Base-by-base conservation (phyloP, 1,284 basidiomycete genomes). In the Tilletiaria anomala region DNA sequence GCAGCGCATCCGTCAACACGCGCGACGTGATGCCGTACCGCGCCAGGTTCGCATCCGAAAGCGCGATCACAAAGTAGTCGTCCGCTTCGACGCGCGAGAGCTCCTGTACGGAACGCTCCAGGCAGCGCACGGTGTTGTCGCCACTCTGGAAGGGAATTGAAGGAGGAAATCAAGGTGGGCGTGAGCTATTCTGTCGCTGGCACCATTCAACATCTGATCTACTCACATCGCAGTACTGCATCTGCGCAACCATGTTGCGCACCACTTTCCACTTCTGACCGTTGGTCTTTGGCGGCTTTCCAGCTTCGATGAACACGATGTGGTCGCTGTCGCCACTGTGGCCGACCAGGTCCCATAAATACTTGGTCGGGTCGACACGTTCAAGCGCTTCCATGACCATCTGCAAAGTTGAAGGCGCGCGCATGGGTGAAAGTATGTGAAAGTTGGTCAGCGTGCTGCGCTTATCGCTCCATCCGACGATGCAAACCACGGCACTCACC, bases 11-110 rank as follows among this genome's bases (percentile, higher is more conserved):
- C 15, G 45, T 51, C 16, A 66, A 50, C 12, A 42, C 26, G 10
- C 50, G 43, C 11, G 51, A 38, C 1, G 59, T 60, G 51, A 70
- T 70, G 26, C 53, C 54, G 48, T 70, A 70, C 12, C 68, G 48
- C 4, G 46, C 44, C 34, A 70, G 56, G 43, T 70, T 67, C 22
- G 68, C 68, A 42, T 70, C 68, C 12, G 56, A 57, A 18, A 70
- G 45, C 8, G 57, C 67, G 43, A 69, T 61, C 38, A 69, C 65
- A 50, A 70, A 66, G 50, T 60, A 62, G 42, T 69, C 68, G 49
- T 70, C 63, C 44, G 56, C 58, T 17, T 51, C 50, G 14, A 36
- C 41, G 17, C 32, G 29, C n/a, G 48, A 46, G 23, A 58, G 49
- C 22, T 56, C 48, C 4, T 51, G 39, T 33, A 57, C 50, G 6